Conservation (phyloP, 2,329 filamentous ascomycete genomes). For the Colletotrichum musicola region DNA sequence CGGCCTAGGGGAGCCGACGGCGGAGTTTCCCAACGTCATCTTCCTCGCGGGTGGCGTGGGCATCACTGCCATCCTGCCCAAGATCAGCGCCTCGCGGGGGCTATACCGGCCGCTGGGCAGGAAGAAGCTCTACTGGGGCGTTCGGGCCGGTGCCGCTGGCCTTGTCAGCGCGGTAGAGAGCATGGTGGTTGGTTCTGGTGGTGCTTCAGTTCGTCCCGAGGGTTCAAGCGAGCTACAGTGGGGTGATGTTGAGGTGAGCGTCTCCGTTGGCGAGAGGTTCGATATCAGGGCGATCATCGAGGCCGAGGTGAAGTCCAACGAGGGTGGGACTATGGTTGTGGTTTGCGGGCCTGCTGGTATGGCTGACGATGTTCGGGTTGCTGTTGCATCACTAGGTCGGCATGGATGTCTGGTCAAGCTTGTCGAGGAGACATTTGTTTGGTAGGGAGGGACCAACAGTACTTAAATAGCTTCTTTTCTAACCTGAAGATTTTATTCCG, state of each 20-base stretch:
- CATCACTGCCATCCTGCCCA: constrained; percentile 47
- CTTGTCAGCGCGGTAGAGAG: constrained; percentile 45
- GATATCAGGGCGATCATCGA: constrained; percentile 42
- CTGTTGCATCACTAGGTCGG: constrained; percentile 37
- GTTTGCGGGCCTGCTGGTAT: constrained; percentile 47
- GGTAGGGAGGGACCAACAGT: constrained; percentile 29
- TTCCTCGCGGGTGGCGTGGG: constrained; percentile 50
- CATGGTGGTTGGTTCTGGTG: constrained; percentile 37
- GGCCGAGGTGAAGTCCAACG: constrained; percentile 37
- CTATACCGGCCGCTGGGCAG: constrained; percentile 42
- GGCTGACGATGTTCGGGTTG: constrained; percentile 46
- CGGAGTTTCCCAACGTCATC: constrained; percentile 44
- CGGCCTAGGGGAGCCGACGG: constrained; percentile 37
- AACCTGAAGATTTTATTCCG: no score
- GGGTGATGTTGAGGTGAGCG: constrained; percentile 40
- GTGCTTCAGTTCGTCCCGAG: background rate
- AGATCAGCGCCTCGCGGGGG: constrained; percentile 41
- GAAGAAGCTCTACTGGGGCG: constrained; percentile 48
- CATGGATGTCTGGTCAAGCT: constrained; percentile 42
- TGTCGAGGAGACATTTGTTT: constrained; percentile 45
- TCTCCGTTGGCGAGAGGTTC: constrained; percentile 42
- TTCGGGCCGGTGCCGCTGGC: constrained; percentile 37
- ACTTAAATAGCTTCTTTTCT: background rate
- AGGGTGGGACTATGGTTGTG: constrained; percentile 43
- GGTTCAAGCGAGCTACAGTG: constrained; percentile 36